Conservation (phyloP, 2,329 filamentous ascomycete species). For the Hypoxylon sp. region DNA sequence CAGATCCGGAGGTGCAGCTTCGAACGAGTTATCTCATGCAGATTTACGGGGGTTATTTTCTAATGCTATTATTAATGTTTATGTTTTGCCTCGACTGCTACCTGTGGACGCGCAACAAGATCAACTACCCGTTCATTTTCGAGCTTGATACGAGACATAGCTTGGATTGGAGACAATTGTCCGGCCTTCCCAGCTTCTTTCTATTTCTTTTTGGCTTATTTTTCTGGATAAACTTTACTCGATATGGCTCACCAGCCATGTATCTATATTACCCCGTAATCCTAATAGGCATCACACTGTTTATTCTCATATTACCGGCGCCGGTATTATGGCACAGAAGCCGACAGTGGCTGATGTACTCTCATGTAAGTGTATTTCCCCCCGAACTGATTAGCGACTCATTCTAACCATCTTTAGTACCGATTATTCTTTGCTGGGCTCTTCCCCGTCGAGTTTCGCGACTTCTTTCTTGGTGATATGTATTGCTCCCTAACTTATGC, state of each 20-base stretch:
- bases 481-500: constrained; percentile 95
- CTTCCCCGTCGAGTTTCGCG: constrained; percentile 94
- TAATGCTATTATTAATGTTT: constrained; percentile 80
- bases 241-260: constrained; percentile 70
- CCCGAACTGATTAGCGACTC: too few species aligned
- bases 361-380: constrained; percentile 77
- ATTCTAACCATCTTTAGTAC: constrained; percentile 65
- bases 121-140: constrained; percentile 97
- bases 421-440: constrained; percentile 84
- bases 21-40: constrained; percentile 78
- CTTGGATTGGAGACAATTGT: constrained; percentile 88
- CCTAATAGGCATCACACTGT: constrained; percentile 72
- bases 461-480: constrained; percentile 98
- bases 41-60: constrained; percentile 92
- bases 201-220: constrained; percentile 79
- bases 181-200: constrained; percentile 87
- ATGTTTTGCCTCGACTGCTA: constrained; percentile 88
- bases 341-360: constrained; percentile 86
- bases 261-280: constrained; percentile 89
- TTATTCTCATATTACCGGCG: constrained; percentile 78
- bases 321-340: constrained; percentile 78
- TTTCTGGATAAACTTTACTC: constrained; percentile 88
- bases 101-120: constrained; percentile 82
- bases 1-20: constrained; percentile 56
- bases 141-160: constrained; percentile 90